Evolutionary conservation across 2,329 filamentous ascomycete genomes (phyloP), one percentile per base, ranked within the genome.

Genomic region (Zymoseptoria pseudotritici): DNA sequence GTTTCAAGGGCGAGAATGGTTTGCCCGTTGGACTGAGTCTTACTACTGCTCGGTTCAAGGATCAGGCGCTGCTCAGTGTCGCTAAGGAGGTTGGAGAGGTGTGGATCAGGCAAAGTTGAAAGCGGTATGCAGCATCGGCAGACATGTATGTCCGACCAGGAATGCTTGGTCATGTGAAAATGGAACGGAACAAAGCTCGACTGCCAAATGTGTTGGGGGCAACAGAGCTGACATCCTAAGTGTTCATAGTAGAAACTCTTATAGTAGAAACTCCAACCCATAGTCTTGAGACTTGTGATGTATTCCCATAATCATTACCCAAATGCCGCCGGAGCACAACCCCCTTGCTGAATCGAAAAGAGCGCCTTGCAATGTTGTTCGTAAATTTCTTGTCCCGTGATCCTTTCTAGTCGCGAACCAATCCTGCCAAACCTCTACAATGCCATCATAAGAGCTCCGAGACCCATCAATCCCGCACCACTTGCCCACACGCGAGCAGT

Each of bases 21-120:
- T 71, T 88, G 77, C 86, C 86, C 0, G 78, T 88, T 46, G 86
- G 86, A 0, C 65, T 85, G 20, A 82, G 80, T 0, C 66, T 84
- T 1, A 78, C 84, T 0, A 76, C 75, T 0, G 73, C 78, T 1
- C 71, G 80, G 21, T 82, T 78, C 61, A 63, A 68, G 4, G 80
- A 83, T 62, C 69, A 72, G 51, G 74, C 73, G 58, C 65, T 81
- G 24, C 65, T 82, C 29, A 62, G 66, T 13, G 75, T 76, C 0
- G 74, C 74, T n/a, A 76, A 76, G 53, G 69, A 69, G 46, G 74
- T 79, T 3, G 78, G 75, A 1, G 63, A 68, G 6, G 66, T 78
- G 0, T 80, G 61, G 58, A 49, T 55, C 0, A 29, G 53, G 31
- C 11, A n/a, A 20, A 53, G 8, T 17, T 52, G 50, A 52, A 21